Evolutionary conservation across 1,284 basidiomycete genomes (phyloP).

Genomic region (Vanrija sp.): DNA sequence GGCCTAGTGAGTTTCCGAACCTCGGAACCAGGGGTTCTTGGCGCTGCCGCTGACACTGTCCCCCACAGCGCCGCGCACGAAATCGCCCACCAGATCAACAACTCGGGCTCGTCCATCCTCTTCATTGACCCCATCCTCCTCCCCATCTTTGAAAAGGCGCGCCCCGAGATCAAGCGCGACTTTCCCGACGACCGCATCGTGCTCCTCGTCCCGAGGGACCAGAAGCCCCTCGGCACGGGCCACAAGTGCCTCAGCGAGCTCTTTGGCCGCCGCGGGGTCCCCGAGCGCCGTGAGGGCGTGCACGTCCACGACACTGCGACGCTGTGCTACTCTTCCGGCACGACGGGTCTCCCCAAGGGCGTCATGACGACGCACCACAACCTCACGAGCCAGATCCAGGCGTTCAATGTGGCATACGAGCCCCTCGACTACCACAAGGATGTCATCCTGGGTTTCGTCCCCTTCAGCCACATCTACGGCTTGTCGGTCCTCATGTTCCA

Average conservation of each 20-base stretch:
- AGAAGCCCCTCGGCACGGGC: slow-evolving; percentile 3
- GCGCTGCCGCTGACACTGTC: background rate
- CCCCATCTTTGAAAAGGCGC: slow-evolving; percentile 31
- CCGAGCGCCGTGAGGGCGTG: slow-evolving; percentile 8
- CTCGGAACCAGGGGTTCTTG: background rate
- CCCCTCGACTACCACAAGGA: slow-evolving; percentile 7
- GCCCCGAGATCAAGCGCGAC: background rate
- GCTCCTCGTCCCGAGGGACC: background rate
- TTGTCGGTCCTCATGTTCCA: slow-evolving; percentile 54
- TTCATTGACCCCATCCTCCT: slow-evolving; percentile 58
- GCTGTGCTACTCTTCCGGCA: slow-evolving; percentile 66
- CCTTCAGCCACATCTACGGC: slow-evolving; percentile 17
- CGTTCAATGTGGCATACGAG: slow-evolving; percentile 4
- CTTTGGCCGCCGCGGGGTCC: background rate
- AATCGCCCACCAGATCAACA: slow-evolving; percentile 47
- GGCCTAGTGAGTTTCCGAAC: slow-evolving; percentile 38
- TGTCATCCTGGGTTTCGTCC: slow-evolving; percentile 14
- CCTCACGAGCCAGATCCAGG: slow-evolving; percentile 48
- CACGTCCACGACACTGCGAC: slow-evolving; percentile 9
- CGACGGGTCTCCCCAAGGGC: slow-evolving; percentile 49
- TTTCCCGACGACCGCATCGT: slow-evolving; percentile 9
- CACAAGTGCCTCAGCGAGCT: slow-evolving; percentile 15
- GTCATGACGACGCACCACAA: slow-evolving; percentile 63
- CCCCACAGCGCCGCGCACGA: slow-evolving; percentile 25
- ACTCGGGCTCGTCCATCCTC: slow-evolving; percentile 57